Percentiles rank a stretch among this genome's conserved stretches.
Conservation (phyloP, 108 stramenopile genomes). For the Stephanodiscus minutulus region DNA sequence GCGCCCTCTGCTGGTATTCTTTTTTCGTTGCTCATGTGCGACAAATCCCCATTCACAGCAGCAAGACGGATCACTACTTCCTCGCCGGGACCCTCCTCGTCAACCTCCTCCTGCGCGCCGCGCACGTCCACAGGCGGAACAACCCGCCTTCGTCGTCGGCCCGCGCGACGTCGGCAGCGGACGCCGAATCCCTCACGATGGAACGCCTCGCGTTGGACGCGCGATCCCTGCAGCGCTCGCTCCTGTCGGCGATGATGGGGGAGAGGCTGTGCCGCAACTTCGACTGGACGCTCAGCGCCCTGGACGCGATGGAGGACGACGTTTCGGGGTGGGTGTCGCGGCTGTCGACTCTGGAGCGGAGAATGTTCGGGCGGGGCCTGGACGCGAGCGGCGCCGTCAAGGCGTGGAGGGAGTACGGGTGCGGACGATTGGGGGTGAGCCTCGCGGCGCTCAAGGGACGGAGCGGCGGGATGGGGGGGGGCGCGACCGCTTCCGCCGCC, state of each 20-base stretch:
- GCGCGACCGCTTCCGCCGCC: too few species aligned
- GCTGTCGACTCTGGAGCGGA: slow-evolving; percentile 60
- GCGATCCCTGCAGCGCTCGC: slow-evolving; percentile 35
- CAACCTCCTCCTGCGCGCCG: slow-evolving; percentile 50
- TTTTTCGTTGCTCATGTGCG: too few species aligned
- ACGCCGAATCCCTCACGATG: slow-evolving; percentile 42
- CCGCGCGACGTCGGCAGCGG: slow-evolving; percentile 4
- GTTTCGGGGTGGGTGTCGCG: slow-evolving; percentile 44
- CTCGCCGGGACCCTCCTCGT: slow-evolving; percentile 54
- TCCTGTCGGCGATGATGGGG: slow-evolving; percentile 58
- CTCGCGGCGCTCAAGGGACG: slow-evolving; percentile 21
- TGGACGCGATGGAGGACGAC: slow-evolving; percentile 60
- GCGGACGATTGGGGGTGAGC: slow-evolving; percentile 42
- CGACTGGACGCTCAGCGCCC: slow-evolving; percentile 62
- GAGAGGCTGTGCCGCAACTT: slow-evolving; percentile 60
- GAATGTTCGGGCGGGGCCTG: slow-evolving; percentile 56
- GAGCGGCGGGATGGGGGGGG: slow-evolving; percentile 1
- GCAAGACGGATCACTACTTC: slow-evolving; percentile 70
- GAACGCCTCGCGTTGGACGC: slow-evolving; percentile 48
- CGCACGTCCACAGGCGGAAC: slow-evolving; percentile 49
- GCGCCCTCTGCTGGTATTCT: too few species aligned
- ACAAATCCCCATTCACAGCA: slow-evolving; percentile 31
- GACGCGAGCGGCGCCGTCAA: slow-evolving; percentile 45
- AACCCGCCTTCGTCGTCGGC: slow-evolving; percentile 15
- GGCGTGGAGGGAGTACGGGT: slow-evolving; percentile 57